phyloP scores from a whole-genome alignment of 192 early-diverging fungal species.

The Linnemannia hyalina region DNA sequence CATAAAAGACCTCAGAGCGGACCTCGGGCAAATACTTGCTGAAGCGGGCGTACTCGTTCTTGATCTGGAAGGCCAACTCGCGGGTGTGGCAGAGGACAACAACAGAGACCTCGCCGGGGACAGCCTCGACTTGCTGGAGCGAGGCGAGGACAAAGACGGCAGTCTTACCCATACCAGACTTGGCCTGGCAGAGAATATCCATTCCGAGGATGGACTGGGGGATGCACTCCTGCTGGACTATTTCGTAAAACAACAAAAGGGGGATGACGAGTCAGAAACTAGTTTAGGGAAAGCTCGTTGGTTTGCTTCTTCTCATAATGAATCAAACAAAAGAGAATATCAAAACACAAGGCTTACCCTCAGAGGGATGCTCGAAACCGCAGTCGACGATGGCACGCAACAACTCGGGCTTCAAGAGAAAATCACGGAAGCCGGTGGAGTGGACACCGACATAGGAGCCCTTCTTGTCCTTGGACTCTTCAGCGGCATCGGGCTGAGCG shows the following conservation, averaged over 20 bases:
- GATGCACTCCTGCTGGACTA: constrained; percentile 98
- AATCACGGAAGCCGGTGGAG: constrained; percentile 98
- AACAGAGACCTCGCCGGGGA: constrained; percentile 85
- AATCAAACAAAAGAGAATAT: not conserved
- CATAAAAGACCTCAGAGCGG: constrained; percentile 94
- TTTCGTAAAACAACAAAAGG: not conserved
- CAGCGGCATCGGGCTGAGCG: constrained; percentile 59
- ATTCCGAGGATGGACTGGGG: constrained; percentile 96
- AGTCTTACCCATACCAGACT: constrained; percentile 99
- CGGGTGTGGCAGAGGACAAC: constrained; percentile 98
- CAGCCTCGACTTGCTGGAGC: constrained; percentile 91
- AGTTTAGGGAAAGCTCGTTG: not conserved
- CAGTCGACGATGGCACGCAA: constrained; percentile 96
- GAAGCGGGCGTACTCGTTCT: constrained; percentile 97
- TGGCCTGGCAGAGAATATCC: constrained; percentile 98
- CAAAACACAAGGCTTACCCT: constrained; percentile 69
- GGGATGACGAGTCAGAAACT: not conserved
- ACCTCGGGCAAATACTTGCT: constrained; percentile 95
- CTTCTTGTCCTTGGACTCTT: constrained; percentile 90
- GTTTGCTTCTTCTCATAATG: not conserved
- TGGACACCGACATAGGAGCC: constrained; percentile 99
- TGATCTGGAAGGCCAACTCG: constrained; percentile 98
- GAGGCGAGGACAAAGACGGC: constrained; percentile 97
- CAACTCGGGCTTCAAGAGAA: constrained; percentile 96
- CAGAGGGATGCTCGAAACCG: constrained; percentile 99